phyloP scores from a whole-genome alignment of 2,329 filamentous ascomycete genomes.

The Elsinoe necatrix region DNA sequence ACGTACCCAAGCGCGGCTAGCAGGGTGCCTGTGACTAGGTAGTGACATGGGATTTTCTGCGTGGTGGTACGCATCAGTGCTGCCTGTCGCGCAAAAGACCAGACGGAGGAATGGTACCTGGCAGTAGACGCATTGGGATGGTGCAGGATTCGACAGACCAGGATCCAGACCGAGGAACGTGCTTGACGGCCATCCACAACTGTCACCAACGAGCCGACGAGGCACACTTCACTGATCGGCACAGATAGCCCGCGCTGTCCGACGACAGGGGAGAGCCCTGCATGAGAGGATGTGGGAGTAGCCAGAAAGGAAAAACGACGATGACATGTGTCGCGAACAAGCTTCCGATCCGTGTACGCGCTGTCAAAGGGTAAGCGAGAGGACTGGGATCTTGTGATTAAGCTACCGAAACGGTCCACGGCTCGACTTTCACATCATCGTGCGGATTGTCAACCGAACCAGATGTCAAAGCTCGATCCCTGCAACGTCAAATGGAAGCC shows the following conservation, averaged over 20 bases:
- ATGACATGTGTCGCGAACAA: slow-evolving; percentile 1
- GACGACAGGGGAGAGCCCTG: slow-evolving; percentile 8
- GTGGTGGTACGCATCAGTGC: neutral
- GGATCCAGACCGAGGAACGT: slow-evolving; percentile 12
- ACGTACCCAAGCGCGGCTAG: neutral
- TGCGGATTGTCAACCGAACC: slow-evolving; percentile 13
- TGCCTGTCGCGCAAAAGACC: neutral
- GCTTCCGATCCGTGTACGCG: slow-evolving; percentile 3
- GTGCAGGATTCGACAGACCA: slow-evolving; percentile 14
- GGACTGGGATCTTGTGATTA: neutral
- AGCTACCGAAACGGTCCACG: slow-evolving; percentile 14
- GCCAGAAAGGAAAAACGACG: neutral
- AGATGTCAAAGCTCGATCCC: slow-evolving; percentile 14
- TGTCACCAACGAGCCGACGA: slow-evolving; percentile 9
- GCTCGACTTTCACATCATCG: slow-evolving; percentile 11
- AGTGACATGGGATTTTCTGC: neutral
- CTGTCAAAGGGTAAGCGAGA: slow-evolving; percentile 10
- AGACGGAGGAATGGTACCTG: neutral
- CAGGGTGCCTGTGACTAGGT: neutral
- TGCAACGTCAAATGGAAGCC: neutral
- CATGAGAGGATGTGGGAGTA: neutral
- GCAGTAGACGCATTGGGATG: slow-evolving; percentile 6
- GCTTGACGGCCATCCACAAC: slow-evolving; percentile 4
- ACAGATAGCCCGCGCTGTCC: neutral
- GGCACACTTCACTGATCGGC: neutral